phyloP scores from a whole-genome alignment of 768 basidiomycete species.

The Phlegmacium glaucopus region DNA sequence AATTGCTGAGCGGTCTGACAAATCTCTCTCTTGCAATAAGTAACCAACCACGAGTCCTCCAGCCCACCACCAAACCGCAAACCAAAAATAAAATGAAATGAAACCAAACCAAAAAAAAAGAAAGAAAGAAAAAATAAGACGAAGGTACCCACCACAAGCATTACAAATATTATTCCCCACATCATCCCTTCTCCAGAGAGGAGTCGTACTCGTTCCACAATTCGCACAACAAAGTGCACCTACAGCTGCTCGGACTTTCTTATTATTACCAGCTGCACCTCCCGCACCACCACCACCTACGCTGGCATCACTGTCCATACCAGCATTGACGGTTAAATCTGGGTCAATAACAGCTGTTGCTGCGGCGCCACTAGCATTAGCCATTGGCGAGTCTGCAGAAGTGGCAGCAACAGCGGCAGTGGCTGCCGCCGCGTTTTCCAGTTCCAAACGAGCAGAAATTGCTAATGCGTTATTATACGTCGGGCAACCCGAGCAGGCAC shows the following conservation, averaged over 20 bases:
- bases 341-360: slow-evolving; percentile 7
- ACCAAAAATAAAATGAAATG: slow-evolving; percentile 16
- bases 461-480: slow-evolving; percentile 86
- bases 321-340: slow-evolving; percentile 10
- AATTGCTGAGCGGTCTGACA: too few species aligned
- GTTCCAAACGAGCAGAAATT: slow-evolving; percentile 38
- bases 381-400: slow-evolving; percentile 11
- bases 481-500: slow-evolving; percentile 92
- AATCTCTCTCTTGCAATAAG: neutral
- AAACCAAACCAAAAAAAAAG: slow-evolving; percentile 28
- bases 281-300: slow-evolving; percentile 14
- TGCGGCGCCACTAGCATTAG: slow-evolving; percentile 5
- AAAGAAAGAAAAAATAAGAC: slow-evolving; percentile 43
- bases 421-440: slow-evolving; percentile 30
- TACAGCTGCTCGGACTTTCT: slow-evolving; percentile 41
- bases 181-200: slow-evolving; percentile 86
- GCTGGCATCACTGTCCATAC: slow-evolving; percentile 32
- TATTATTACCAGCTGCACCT: slow-evolving; percentile 7
- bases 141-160: slow-evolving; percentile 78
- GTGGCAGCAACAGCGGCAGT: slow-evolving; percentile 21
- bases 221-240: slow-evolving; percentile 84
- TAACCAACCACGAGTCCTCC: slow-evolving; percentile 1
- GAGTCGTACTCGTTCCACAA: slow-evolving; percentile 87
- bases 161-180: slow-evolving; percentile 94
- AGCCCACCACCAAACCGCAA: neutral